Conservation (phyloP, 805 yeast species). For the Yarrowia sp. region DNA sequence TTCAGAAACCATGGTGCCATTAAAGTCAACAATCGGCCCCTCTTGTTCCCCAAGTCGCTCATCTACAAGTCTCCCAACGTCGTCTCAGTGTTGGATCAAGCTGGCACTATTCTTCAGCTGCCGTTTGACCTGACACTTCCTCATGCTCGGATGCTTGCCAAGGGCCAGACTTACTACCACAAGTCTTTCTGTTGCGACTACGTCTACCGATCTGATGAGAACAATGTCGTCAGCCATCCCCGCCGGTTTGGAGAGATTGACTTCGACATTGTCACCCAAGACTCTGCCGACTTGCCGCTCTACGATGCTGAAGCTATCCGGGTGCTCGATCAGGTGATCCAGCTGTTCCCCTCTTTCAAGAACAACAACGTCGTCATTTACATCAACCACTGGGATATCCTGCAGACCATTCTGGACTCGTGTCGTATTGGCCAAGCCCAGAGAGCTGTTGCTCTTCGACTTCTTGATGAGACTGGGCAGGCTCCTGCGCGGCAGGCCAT, state of each 20-base stretch:
- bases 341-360: constrained; percentile 64
- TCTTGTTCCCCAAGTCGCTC: constrained; percentile 79
- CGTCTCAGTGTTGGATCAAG: constrained; percentile 76
- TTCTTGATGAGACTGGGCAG: constrained; percentile 74
- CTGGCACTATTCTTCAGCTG: constrained; percentile 83
- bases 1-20: constrained; percentile 85
- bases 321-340: constrained; percentile 71
- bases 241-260: constrained; percentile 81
- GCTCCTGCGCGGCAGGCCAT: constrained; percentile 64
- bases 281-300: constrained; percentile 46
- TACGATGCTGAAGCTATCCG: constrained; percentile 88
- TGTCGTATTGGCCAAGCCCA: constrained; percentile 79
- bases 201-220: constrained; percentile 70
- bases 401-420: constrained; percentile 74
- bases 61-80: constrained; percentile 63
- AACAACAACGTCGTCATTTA: constrained; percentile 56
- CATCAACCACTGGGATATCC: constrained; percentile 76
- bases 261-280: constrained; percentile 73
- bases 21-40: constrained; percentile 62
- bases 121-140: constrained; percentile 91
- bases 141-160: constrained; percentile 78
- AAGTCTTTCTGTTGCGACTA: constrained; percentile 75
- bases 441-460: constrained; percentile 60
- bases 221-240: constrained; percentile 57
- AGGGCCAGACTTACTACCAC: constrained; percentile 49